Evolutionary conservation across 129 eudicot species (phyloP).

Genomic region (Arctium lappa): DNA sequence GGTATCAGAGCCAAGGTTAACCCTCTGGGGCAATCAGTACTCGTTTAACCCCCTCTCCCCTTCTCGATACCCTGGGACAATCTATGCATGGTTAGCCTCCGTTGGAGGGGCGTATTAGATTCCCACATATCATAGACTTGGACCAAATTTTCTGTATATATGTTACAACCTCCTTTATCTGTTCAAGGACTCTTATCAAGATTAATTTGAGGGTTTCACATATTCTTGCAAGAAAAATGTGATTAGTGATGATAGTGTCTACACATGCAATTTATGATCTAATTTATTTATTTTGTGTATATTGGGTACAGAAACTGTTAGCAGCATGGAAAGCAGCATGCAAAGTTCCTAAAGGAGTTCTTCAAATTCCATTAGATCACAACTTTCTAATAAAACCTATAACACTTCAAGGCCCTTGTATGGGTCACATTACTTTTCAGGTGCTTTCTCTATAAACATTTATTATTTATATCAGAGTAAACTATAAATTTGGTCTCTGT

Average conservation of each 20-base stretch:
- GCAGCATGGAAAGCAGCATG: constrained; percentile 86
- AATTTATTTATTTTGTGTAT: neutral
- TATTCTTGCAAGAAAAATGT: too few relatives aligned
- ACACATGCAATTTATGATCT: neutral
- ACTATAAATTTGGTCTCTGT: too few relatives aligned
- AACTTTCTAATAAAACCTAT: constrained; percentile 63
- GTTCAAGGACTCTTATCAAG: too few relatives aligned
- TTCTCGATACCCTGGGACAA: too few relatives aligned
- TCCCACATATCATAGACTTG: neutral
- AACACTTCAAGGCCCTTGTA: constrained; percentile 79
- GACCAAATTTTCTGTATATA: too few relatives aligned
- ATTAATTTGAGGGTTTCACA: too few relatives aligned
- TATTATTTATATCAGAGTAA: too few relatives aligned
- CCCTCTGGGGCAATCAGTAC: too few relatives aligned
- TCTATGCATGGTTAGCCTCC: too few relatives aligned
- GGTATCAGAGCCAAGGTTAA: neutral
- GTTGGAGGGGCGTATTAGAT: neutral
- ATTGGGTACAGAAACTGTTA: constrained; percentile 50
- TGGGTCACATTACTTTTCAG: constrained; percentile 58
- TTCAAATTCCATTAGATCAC: constrained; percentile 51
- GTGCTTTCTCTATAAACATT: constrained; percentile 23
- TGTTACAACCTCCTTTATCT: neutral
- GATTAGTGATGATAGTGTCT: neutral
- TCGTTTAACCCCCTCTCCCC: too few relatives aligned
- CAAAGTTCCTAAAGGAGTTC: constrained; percentile 45